These are phyloP conservation scores for Senna siamea DNA, from an alignment of 306 rosid genomes.

Conservation along the genomic window DNA sequence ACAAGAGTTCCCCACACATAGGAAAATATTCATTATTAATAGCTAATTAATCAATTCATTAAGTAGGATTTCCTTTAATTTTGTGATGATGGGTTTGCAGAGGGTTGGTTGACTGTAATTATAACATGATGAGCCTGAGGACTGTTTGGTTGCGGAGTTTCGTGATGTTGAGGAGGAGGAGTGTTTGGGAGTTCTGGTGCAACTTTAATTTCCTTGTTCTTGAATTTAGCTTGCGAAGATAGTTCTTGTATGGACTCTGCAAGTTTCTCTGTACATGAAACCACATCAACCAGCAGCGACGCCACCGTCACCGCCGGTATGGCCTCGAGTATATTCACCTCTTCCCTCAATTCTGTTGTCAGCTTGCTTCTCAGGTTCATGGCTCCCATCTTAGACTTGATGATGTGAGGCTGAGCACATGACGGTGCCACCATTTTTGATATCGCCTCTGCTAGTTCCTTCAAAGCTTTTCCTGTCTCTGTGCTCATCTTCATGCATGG, in stretches of 20 bases:
- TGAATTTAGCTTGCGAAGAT: slow-evolving; percentile 36
- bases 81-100: background rate
- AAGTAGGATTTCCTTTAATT: no score
- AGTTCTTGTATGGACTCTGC: slow-evolving; percentile 43
- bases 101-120: slow-evolving; percentile 29
- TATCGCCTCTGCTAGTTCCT: slow-evolving; percentile 41
- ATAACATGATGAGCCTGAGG: slow-evolving; percentile 32
- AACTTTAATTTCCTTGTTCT: slow-evolving; percentile 12
- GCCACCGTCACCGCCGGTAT: slow-evolving; percentile 41
- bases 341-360: slow-evolving; percentile 34
- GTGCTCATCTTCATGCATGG: slow-evolving; percentile 47
- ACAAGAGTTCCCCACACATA: background rate
- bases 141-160: no score
- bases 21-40: no score
- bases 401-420: slow-evolving; percentile 35
- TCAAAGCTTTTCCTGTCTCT: slow-evolving; percentile 49
- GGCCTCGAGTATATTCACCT: slow-evolving; percentile 33
- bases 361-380: slow-evolving; percentile 36
- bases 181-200: slow-evolving; percentile 5
- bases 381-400: slow-evolving; percentile 35
- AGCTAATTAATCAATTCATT: background rate
- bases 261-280: slow-evolving; percentile 42
- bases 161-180: no score
- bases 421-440: slow-evolving; percentile 42
- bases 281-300: slow-evolving; percentile 42